Base-by-base conservation (phyloP, 2,329 filamentous ascomycete genomes). In the Anthostomella pinea region DNA sequence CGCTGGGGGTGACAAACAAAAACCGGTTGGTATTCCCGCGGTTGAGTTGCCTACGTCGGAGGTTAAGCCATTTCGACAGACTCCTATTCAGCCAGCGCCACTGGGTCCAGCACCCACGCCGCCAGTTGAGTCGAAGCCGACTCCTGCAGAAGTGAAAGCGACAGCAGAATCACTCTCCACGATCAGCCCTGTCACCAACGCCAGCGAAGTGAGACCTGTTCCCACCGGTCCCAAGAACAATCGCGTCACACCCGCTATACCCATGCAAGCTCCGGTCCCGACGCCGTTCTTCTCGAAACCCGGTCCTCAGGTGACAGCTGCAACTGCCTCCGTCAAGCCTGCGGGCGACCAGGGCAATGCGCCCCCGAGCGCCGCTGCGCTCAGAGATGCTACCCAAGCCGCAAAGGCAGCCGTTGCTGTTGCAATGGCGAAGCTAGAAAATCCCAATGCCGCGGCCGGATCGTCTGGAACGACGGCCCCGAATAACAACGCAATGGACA, bases 371-470 rank as follows among this genome's bases (percentile, higher is more conserved):
- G 65, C 66, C 8, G 57, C 67, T 7, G 59, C 66, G 29, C 66
- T 83, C 8, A 73, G 77, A 45, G 82, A 85, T 62, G 83, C 85
- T 2, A 89, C 85, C 0, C 79, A 83, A 56, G 79, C 83, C 24
- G 85, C 85, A 1, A 83, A 81, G 51, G 85, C 83, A 19, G 85
- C 85, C 7, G 85, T 88, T n/a, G 84, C 85, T 34, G 78, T 83
- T 25, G 86, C 86, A 2, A 88, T 89, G 82, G 83, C 85, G 1
- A 84, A 86, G 54, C 71, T 90, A 3, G 62, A 68, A 33, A 64
- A 64, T 5, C 48, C 51, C 15, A 53, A 49, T n/a, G 55, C 45
- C 6, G 38, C 58, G 5, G 24, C 31, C 2, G 31, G 50, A 48
- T 17, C 49, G 49, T 14, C 44, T 28, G 35, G 16, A 18, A 22